Percentiles rank a stretch among this genome's conserved stretches.
These are phyloP conservation scores for Didymella arachidicola DNA, from an alignment of 2,329 filamentous ascomycete genomes.

Conservation along the genomic window DNA sequence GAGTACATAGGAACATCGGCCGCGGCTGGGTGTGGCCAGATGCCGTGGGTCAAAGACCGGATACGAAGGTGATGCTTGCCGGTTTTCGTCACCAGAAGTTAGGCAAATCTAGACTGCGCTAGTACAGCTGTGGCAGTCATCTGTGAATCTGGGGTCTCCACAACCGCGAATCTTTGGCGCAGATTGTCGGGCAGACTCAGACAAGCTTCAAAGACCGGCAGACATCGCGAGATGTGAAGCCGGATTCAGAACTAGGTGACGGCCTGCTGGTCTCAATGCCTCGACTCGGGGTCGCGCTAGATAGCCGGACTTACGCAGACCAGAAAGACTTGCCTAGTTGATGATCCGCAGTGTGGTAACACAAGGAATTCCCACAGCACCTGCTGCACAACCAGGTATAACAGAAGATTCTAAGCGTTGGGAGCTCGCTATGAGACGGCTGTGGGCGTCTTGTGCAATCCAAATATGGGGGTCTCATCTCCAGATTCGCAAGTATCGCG, in stretches of 20 bases:
- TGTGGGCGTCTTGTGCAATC: conserved; percentile 1
- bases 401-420: conserved; percentile 1
- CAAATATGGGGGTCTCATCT: conserved; percentile 5
- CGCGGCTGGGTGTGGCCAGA: conserved; percentile 2
- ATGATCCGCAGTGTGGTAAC: background rate
- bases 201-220: conserved; percentile 3
- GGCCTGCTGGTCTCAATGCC: background rate
- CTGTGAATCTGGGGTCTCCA: conserved; percentile 22
- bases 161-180: conserved; percentile 1
- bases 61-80: conserved; percentile 4
- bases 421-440: conserved; percentile 2
- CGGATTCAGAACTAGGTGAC: background rate
- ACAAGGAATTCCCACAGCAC: background rate
- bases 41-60: conserved; percentile 2
- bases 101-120: conserved; percentile 7
- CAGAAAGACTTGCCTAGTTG: background rate
- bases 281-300: background rate
- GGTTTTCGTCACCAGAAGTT: conserved; percentile 7
- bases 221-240: background rate
- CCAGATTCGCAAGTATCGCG: conserved; percentile 7
- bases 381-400: background rate
- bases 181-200: conserved; percentile 5
- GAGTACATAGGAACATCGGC: conserved; percentile 2
- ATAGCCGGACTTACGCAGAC: background rate
- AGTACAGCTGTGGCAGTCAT: conserved; percentile 19